A percentile compares a stretch with the other conserved stretches of the same genome.
Evolutionary conservation across 2,329 filamentous ascomycete genomes (phyloP).

Genomic region (Rhynchosporium agropyri): DNA sequence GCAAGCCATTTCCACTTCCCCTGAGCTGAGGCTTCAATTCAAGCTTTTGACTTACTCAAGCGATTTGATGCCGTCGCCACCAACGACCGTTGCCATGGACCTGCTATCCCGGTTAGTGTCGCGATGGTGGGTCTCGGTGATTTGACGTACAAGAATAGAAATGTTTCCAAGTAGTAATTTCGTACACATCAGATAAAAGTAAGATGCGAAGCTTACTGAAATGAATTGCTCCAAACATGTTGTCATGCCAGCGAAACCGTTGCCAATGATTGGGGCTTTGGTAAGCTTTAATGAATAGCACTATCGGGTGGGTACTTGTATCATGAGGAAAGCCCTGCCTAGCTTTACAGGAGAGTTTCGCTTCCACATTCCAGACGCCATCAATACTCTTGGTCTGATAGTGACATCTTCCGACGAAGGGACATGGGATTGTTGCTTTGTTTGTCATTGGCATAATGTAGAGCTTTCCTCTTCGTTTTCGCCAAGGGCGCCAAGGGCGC

Average conservation of each 20-base stretch:
- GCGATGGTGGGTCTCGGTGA: conserved; percentile 17
- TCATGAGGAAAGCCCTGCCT: neutral
- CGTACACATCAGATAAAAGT: conserved; percentile 2
- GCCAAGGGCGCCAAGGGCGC: too few species aligned
- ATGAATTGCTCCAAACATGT: conserved; percentile 6
- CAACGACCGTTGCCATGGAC: conserved; percentile 1
- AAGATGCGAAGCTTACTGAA: neutral
- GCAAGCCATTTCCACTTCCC: too few species aligned
- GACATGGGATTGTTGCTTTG: neutral
- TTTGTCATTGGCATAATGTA: neutral
- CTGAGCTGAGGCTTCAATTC: neutral
- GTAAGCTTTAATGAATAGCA: conserved; percentile 2
- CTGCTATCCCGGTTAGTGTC: conserved; percentile 1
- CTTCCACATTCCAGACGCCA: neutral
- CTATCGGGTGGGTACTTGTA: neutral
- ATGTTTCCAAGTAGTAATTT: conserved; percentile 9
- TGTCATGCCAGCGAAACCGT: conserved; percentile 1
- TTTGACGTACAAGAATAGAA: conserved; percentile 12
- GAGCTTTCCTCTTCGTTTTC: neutral
- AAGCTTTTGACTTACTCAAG: conserved; percentile 8
- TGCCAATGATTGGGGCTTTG: neutral
- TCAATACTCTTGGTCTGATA: neutral
- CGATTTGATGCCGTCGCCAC: neutral
- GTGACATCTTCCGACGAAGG: neutral
- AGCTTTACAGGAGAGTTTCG: neutral